A percentile compares a stretch with the other conserved stretches of the same genome.
Conservation (phyloP, 2,329 filamentous ascomycete species). For the Ophiostoma sp. region DNA sequence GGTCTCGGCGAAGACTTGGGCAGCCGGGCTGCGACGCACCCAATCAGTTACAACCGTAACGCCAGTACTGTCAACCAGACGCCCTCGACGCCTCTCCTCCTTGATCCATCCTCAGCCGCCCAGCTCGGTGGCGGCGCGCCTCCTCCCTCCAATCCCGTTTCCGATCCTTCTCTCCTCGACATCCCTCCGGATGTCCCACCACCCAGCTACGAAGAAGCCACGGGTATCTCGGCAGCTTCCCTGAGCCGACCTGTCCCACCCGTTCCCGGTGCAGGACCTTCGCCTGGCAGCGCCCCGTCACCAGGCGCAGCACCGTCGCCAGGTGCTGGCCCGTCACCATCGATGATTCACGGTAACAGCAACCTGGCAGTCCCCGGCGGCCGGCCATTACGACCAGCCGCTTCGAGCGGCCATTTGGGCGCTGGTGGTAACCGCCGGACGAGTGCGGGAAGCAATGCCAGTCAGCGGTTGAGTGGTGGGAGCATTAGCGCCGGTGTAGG, state of each 20-base stretch:
- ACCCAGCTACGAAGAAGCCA: conserved; percentile 31
- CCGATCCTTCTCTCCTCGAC: neutral
- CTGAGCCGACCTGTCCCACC: neutral
- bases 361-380: neutral
- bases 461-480: neutral
- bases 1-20: neutral
- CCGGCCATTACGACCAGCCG: neutral
- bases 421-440: neutral
- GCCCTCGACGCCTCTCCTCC: conserved; percentile 26
- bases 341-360: neutral
- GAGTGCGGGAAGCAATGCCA: neutral
- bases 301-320: neutral
- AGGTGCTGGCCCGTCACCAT: neutral
- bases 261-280: neutral
- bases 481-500: neutral
- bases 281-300: neutral
- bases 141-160: neutral
- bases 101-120: neutral
- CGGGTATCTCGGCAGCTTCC: conserved; percentile 18
- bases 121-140: neutral
- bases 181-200: conserved; percentile 26
- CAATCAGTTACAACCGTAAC: conserved; percentile 22
- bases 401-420: conserved; percentile 14
- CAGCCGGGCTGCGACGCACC: neutral
- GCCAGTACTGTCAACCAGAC: conserved; percentile 25